phyloP scores from a whole-genome alignment of 2,329 filamentous ascomycete species.

The Aspergillus sp. region DNA sequence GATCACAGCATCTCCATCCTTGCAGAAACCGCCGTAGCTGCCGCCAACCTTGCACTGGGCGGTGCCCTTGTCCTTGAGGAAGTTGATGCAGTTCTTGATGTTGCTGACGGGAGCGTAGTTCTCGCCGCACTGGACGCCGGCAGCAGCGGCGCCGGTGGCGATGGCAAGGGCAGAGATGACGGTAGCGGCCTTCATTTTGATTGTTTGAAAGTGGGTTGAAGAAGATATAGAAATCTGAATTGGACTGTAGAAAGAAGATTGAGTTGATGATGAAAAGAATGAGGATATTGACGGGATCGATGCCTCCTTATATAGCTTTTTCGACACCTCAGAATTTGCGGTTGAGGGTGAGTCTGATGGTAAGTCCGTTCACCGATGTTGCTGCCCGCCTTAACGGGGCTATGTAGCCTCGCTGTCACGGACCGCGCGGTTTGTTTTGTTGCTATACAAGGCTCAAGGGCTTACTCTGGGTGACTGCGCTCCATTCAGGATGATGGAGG shows the following conservation, averaged over 20 bases:
- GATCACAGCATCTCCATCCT: neutral
- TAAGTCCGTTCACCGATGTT: no score
- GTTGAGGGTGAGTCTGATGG: no score
- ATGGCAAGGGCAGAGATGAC: neutral
- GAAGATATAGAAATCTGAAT: neutral
- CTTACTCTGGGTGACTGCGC: no score
- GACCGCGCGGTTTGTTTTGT: no score
- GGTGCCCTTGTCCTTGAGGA: neutral
- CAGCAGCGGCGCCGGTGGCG: neutral
- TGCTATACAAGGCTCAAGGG: no score
- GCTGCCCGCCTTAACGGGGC: no score
- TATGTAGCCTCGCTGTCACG: no score
- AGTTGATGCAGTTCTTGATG: slow-evolving; percentile 2
- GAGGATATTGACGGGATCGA: neutral
- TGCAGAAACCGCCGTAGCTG: slow-evolving; percentile 2
- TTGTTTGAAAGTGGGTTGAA: neutral
- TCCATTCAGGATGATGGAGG: no score
- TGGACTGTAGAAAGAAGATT: neutral
- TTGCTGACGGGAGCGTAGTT: neutral
- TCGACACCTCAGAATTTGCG: neutral
- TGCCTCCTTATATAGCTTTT: neutral
- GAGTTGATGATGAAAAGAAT: neutral
- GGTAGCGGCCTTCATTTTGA: neutral
- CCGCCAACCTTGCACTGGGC: neutral
- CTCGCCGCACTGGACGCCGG: neutral